Evolutionary conservation across 495 filamentous ascomycete genomes (phyloP).

Genomic region (Delitschia confertaspora): DNA sequence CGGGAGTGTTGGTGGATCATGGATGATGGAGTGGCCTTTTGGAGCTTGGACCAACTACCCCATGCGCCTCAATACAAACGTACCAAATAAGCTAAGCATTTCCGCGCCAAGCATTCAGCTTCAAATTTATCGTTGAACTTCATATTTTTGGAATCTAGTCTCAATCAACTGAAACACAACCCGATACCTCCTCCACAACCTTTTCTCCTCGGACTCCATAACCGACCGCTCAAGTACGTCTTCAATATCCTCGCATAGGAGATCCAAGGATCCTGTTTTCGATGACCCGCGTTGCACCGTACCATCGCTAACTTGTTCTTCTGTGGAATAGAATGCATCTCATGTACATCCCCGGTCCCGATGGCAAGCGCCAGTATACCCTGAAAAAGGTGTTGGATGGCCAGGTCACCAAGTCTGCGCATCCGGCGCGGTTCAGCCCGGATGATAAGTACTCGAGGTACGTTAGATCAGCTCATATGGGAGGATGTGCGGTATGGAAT

Average conservation of each 20-base stretch:
- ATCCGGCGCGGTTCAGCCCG: slow-evolving; percentile 93
- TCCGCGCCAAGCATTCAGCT: no score
- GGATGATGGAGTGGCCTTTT: slow-evolving; percentile 4
- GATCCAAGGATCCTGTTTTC: no score
- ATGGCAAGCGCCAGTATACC: slow-evolving; percentile 81
- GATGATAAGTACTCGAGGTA: slow-evolving; percentile 95
- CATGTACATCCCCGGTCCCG: slow-evolving; percentile 72
- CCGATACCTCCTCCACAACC: no score
- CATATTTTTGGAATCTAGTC: no score
- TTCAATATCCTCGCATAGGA: not conserved
- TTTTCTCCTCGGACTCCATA: no score
- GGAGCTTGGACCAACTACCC: no score
- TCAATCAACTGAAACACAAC: no score
- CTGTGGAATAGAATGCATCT: slow-evolving; percentile 79
- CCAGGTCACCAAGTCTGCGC: slow-evolving; percentile 86
- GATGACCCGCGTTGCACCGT: no score
- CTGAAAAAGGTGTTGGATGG: slow-evolving; percentile 70
- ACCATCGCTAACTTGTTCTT: no score
- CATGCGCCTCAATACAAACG: not conserved
- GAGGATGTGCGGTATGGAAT: not conserved
- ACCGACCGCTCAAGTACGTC: not conserved
- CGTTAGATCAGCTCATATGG: slow-evolving; percentile 23
- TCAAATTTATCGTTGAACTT: no score
- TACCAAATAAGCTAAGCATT: not conserved
- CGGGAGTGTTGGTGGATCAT: not conserved